Percentiles rank a stretch among this genome's conserved stretches.
Evolutionary conservation across 2,329 filamentous ascomycete genomes (phyloP).

Genomic region (Colletotrichum cordylinicola): DNA sequence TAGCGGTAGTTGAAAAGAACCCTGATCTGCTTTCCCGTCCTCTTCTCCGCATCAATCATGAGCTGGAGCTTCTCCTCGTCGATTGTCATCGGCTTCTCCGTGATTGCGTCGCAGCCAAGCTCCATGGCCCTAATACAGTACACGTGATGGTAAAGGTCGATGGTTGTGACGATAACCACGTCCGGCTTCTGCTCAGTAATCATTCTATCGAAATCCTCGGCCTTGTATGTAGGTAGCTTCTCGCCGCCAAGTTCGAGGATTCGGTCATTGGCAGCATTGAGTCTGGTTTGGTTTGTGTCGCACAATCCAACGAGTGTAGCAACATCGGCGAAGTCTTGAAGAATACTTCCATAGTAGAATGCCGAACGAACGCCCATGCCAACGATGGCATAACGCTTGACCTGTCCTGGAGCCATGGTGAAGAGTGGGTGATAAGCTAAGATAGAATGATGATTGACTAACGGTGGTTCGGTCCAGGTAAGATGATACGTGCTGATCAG

Average conservation of each 20-base stretch:
- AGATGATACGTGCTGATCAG: neutral
- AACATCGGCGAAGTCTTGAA: conserved; percentile 41
- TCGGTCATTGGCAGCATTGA: conserved; percentile 45
- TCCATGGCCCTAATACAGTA: conserved; percentile 56
- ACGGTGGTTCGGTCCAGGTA: neutral
- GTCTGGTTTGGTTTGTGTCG: conserved; percentile 51
- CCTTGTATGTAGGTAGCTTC: conserved; percentile 47
- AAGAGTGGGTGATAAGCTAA: neutral
- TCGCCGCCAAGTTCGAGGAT: conserved; percentile 38
- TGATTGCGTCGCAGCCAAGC: conserved; percentile 65
- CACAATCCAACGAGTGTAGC: conserved; percentile 47
- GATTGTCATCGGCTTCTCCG: conserved; percentile 71
- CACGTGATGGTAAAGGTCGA: conserved; percentile 51
- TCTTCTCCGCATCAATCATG: conserved; percentile 51
- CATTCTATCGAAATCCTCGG: conserved; percentile 51
- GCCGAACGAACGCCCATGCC: conserved; percentile 49
- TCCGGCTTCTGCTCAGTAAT: conserved; percentile 49
- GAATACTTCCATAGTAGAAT: conserved; percentile 50
- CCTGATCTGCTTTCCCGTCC: conserved; percentile 53
- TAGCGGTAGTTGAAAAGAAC: conserved; percentile 72
- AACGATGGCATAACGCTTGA: conserved; percentile 41
- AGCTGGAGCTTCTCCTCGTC: conserved; percentile 51
- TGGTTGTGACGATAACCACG: conserved; percentile 54
- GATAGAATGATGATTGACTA: neutral
- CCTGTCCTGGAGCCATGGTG: neutral